A percentile compares a stretch with the other conserved stretches of the same genome.
phyloP scores from a whole-genome alignment of 768 basidiomycete species.

The Phanerochaete carnosa region DNA sequence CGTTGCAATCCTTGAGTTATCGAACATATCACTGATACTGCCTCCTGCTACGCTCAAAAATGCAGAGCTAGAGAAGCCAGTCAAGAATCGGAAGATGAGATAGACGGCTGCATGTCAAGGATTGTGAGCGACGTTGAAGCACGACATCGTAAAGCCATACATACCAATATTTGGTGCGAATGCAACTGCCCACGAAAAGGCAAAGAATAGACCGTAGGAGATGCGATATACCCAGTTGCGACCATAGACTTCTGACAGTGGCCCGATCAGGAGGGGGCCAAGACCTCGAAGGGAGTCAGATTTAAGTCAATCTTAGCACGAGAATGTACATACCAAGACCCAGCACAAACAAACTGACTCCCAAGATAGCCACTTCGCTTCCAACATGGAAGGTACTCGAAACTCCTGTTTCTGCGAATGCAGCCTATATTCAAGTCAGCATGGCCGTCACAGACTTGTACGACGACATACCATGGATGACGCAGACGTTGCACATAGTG shows the following conservation, averaged over 20 bases:
- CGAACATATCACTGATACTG: conserved; percentile 55
- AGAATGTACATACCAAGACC: conserved; percentile 29
- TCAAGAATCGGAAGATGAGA: conserved; percentile 58
- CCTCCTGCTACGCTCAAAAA: conserved; percentile 65
- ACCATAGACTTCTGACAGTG: conserved; percentile 54
- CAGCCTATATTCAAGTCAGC: conserved; percentile 36
- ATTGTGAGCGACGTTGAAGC: neutral
- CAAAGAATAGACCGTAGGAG: conserved; percentile 59
- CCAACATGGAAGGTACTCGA: conserved; percentile 50
- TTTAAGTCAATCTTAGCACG: conserved; percentile 20
- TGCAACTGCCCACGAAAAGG: conserved; percentile 67
- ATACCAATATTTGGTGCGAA: conserved; percentile 66
- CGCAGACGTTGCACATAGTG: conserved; percentile 39
- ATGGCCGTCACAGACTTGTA: neutral
- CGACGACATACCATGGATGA: conserved; percentile 49
- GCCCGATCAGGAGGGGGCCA: conserved; percentile 30
- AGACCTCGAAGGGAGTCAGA: conserved; percentile 7
- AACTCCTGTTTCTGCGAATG: conserved; percentile 61
- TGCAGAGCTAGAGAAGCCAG: conserved; percentile 52
- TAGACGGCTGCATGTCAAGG: conserved; percentile 42
- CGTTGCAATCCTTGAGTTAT: conserved; percentile 55
- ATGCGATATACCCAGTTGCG: conserved; percentile 55
- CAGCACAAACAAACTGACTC: conserved; percentile 42
- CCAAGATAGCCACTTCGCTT: conserved; percentile 46
- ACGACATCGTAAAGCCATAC: conserved; percentile 15